phyloP scores from a whole-genome alignment of 2,329 filamentous ascomycete genomes.

The Aspergillus fumigatiaffinis region DNA sequence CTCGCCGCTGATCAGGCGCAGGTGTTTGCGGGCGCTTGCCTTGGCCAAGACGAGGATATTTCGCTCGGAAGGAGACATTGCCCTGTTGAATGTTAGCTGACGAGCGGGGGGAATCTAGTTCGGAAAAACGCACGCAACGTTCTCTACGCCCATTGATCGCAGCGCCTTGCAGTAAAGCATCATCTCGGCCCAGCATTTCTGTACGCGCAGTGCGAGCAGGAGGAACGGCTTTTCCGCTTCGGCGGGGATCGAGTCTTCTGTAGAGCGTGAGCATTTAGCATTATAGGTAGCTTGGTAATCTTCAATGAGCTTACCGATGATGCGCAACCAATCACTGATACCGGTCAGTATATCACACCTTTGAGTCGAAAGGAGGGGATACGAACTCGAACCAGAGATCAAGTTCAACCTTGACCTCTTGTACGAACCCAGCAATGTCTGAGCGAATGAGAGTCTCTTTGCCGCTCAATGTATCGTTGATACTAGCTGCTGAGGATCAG shows the following conservation, averaged over 20 bases:
- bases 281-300: neutral
- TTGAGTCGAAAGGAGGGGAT: neutral
- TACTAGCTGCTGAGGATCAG: conserved; percentile 26
- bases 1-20: conserved; percentile 47
- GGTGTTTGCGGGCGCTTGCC: conserved; percentile 48
- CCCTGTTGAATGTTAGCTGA: conserved; percentile 12
- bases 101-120: neutral
- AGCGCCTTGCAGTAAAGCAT: conserved; percentile 52
- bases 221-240: conserved; percentile 36
- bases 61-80: conserved; percentile 49
- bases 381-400: conserved; percentile 47
- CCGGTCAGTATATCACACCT: conserved; percentile 4
- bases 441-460: conserved; percentile 25
- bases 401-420: conserved; percentile 46
- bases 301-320: conserved; percentile 24
- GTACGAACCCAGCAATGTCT: conserved; percentile 39
- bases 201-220: conserved; percentile 47
- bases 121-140: conserved; percentile 36
- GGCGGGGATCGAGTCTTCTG: conserved; percentile 25
- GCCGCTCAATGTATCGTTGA: conserved; percentile 33
- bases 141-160: conserved; percentile 47
- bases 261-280: neutral
- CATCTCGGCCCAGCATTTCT: conserved; percentile 52
- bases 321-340: conserved; percentile 33
- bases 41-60: conserved; percentile 50